phyloP scores from a whole-genome alignment of 169 alveolate species.

The Plasmodium knowlesi region DNA sequence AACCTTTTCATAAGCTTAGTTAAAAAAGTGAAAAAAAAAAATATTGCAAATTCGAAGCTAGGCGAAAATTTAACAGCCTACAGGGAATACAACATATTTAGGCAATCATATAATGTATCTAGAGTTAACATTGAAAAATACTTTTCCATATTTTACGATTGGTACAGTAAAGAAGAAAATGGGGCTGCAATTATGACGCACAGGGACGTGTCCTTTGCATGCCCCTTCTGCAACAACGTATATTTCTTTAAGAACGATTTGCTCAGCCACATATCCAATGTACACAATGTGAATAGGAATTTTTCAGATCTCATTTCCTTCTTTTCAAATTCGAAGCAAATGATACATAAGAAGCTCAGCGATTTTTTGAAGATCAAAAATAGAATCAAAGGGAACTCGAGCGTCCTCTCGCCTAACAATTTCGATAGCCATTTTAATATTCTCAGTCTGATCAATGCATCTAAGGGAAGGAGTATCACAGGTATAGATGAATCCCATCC shows the following conservation, averaged over 20 bases:
- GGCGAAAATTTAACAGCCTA: conserved; percentile 11
- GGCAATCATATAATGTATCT: conserved; percentile 47
- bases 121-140: conserved; percentile 54
- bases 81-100: conserved; percentile 50
- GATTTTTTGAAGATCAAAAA: conserved; percentile 46
- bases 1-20: conserved; percentile 29
- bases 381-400: not conserved
- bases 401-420: not conserved
- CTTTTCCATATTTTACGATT: conserved; percentile 44
- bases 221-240: conserved; percentile 57
- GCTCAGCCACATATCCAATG: conserved; percentile 58
- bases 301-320: conserved; percentile 38
- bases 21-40: conserved; percentile 36
- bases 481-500: not conserved
- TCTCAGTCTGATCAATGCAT: not conserved
- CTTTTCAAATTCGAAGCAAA: conserved; percentile 59
- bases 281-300: conserved; percentile 49
- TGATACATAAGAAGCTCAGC: conserved; percentile 49
- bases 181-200: not conserved
- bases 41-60: conserved; percentile 11
- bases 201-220: conserved; percentile 23
- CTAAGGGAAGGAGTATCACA: not conserved
- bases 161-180: conserved; percentile 17
- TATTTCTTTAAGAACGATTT: conserved; percentile 65
- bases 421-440: not conserved